Percentiles rank a stretch among this genome's conserved stretches.
These are phyloP conservation scores for Osmanthus fragrans DNA, from an alignment of 257 asterid genomes.

Conservation along the genomic window DNA sequence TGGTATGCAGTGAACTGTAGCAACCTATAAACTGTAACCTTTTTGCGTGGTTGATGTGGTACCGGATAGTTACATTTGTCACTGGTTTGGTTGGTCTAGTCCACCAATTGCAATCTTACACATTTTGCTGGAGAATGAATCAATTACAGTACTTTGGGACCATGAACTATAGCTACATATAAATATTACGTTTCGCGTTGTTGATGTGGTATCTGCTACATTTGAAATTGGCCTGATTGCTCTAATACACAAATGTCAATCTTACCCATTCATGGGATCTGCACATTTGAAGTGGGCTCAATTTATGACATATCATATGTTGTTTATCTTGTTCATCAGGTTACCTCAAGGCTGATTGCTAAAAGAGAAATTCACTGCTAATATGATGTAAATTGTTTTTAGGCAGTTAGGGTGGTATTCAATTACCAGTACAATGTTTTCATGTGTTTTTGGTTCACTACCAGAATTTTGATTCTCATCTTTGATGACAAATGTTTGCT, in stretches of 20 bases:
- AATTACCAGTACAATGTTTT: neutral
- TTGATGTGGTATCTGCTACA: neutral
- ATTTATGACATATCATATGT: neutral
- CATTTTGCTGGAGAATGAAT: neutral
- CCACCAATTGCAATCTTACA: neutral
- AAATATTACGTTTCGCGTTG: neutral
- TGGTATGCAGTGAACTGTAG: neutral
- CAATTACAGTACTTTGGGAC: neutral
- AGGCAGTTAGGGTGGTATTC: neutral
- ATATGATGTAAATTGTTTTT: neutral
- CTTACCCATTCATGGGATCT: neutral
- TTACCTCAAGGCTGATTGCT: neutral
- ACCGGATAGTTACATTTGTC: too few relatives aligned
- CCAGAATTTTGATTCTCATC: neutral
- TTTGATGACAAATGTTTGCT: neutral
- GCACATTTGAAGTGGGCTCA: neutral
- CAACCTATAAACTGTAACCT: neutral
- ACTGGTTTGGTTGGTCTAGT: neutral
- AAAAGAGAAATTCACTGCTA: neutral
- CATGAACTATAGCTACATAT: neutral
- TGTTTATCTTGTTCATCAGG: neutral
- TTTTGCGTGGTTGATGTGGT: neutral
- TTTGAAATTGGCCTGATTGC: neutral
- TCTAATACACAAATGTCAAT: neutral
- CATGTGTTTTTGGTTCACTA: neutral